Evolutionary conservation across 208 protist species (phyloP).

Genomic region (Wallacemonas collosoma): DNA sequence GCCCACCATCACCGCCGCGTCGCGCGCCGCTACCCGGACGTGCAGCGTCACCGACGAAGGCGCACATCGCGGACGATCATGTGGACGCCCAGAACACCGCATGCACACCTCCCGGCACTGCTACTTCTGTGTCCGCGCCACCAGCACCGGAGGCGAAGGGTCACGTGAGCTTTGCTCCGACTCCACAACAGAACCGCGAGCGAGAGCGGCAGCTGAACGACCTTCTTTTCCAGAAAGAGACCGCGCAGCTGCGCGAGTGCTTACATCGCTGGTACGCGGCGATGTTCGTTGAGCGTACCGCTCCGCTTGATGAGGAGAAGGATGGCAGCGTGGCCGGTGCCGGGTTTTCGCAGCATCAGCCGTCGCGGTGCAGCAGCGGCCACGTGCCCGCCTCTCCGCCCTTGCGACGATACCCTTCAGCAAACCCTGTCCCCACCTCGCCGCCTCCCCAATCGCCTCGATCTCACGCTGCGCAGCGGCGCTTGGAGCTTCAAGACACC

Average conservation of each 20-base stretch:
- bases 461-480: neutral
- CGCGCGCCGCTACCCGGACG: neutral
- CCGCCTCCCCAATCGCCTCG: neutral
- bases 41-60: neutral
- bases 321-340: neutral
- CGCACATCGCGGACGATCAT: too few relatives aligned
- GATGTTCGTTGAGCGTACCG: slow-evolving; percentile 47
- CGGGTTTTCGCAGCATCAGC: too few relatives aligned
- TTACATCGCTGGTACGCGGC: slow-evolving; percentile 58
- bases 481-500: neutral
- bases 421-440: neutral
- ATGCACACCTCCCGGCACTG: too few relatives aligned
- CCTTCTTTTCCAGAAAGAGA: slow-evolving; percentile 31
- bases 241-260: slow-evolving; percentile 28
- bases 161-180: neutral
- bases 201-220: slow-evolving; percentile 32
- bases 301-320: neutral
- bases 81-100: too few relatives aligned
- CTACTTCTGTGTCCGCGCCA: too few relatives aligned
- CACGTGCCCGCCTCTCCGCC: slow-evolving; percentile 12
- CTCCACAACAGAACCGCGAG: slow-evolving; percentile 20
- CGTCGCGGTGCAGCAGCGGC: neutral
- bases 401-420: slow-evolving; percentile 1
- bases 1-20: neutral
- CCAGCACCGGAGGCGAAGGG: too few relatives aligned